phyloP scores from a whole-genome alignment of 1,284 basidiomycete species.

The Trichosporon inkin region DNA sequence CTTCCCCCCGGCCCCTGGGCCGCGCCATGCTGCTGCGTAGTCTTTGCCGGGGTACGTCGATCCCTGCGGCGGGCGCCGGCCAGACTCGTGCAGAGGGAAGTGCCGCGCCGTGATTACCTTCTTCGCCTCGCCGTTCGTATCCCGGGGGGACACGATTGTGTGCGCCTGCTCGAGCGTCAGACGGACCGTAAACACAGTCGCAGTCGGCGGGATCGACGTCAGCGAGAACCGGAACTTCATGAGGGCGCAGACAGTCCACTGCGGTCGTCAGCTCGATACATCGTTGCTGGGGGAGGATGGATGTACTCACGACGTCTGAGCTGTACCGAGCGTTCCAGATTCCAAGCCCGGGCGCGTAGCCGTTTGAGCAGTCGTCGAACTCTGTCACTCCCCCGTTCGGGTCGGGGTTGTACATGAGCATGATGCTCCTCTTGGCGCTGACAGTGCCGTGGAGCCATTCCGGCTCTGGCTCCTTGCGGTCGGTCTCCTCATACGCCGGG shows the following conservation, averaged over 20 bases:
- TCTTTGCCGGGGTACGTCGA: slow-evolving; percentile 21
- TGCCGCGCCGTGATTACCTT: slow-evolving; percentile 14
- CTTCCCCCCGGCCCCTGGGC: slow-evolving; percentile 18
- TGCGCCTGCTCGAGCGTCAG: slow-evolving; percentile 35
- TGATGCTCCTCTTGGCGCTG: slow-evolving; percentile 21
- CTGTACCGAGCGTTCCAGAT: slow-evolving; percentile 28
- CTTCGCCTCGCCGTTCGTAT: slow-evolving; percentile 20
- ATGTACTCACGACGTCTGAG: slow-evolving; percentile 32
- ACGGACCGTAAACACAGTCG: slow-evolving; percentile 37
- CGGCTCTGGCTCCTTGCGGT: not conserved
- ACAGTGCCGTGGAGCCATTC: slow-evolving; percentile 29
- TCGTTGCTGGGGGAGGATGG: not conserved
- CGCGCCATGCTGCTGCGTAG: slow-evolving; percentile 30
- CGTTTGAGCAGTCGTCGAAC: slow-evolving; percentile 25
- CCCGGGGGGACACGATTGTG: slow-evolving; percentile 32
- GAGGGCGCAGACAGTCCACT: slow-evolving; percentile 39
- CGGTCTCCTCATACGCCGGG: not conserved
- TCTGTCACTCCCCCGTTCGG: slow-evolving; percentile 23
- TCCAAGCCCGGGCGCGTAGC: slow-evolving; percentile 28
- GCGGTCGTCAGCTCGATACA: not conserved
- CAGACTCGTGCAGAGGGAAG: slow-evolving; percentile 21
- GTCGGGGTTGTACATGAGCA: slow-evolving; percentile 32
- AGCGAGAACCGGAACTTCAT: slow-evolving; percentile 25
- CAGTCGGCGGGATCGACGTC: slow-evolving; percentile 24
- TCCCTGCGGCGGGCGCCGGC: slow-evolving; percentile 20